These are phyloP conservation scores for Neurospora sp. DNA, from an alignment of 495 filamentous ascomycete species.

Conservation along the genomic window DNA sequence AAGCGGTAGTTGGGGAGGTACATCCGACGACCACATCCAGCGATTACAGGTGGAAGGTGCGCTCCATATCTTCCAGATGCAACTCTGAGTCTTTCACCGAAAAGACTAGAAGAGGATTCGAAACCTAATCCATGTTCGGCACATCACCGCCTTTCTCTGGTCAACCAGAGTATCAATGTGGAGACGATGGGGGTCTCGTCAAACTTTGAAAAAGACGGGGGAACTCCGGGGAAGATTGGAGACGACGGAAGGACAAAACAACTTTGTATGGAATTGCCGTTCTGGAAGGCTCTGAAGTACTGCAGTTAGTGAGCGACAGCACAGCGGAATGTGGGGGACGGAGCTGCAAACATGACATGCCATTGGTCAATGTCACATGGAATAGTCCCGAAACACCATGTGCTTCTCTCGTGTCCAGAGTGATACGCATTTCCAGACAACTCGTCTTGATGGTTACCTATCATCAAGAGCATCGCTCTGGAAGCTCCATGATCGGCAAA, in stretches of 20 bases:
- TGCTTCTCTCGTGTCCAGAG: background rate
- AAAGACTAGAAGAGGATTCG: background rate
- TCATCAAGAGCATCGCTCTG: background rate
- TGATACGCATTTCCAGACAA: background rate
- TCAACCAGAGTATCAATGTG: background rate
- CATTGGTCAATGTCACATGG: background rate
- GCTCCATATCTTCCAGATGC: background rate
- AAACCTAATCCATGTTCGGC: background rate
- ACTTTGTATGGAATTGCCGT: background rate
- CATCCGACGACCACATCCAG: background rate
- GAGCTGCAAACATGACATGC: background rate
- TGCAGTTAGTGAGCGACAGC: background rate
- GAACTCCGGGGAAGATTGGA: background rate
- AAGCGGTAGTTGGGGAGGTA: background rate
- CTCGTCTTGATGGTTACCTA: background rate
- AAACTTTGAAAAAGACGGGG: background rate
- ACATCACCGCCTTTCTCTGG: background rate
- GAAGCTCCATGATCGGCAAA: background rate
- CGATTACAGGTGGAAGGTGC: background rate
- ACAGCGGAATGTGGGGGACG: background rate
- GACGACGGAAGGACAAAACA: background rate
- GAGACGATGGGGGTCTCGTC: background rate
- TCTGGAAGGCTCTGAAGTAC: background rate
- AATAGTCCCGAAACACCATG: background rate
- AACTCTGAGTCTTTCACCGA: background rate